Evolutionary conservation across 1,284 basidiomycete species (phyloP).

Genomic region (Lentinus polychrous): DNA sequence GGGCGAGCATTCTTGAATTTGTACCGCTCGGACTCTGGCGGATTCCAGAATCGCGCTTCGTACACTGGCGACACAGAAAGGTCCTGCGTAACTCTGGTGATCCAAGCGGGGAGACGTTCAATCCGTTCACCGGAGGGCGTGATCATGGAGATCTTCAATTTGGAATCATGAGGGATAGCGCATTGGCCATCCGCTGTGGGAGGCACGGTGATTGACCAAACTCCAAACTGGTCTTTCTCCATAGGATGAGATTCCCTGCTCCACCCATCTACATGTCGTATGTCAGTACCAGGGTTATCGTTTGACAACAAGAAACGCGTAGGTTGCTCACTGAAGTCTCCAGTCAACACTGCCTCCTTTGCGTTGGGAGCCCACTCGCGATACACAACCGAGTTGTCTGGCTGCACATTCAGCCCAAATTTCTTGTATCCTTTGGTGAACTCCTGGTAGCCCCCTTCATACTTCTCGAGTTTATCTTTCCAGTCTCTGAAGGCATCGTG

Average conservation of each 20-base stretch:
- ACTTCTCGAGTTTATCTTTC: conserved; percentile 64
- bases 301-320: background rate
- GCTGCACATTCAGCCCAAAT: conserved; percentile 76
- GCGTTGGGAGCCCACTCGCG: conserved; percentile 97
- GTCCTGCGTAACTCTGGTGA: conserved; percentile 92
- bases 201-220: conserved; percentile 88
- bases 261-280: conserved; percentile 70
- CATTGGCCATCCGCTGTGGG: conserved; percentile 62
- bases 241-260: conserved; percentile 79
- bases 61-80: conserved; percentile 85
- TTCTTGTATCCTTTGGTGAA: conserved; percentile 87
- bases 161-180: conserved; percentile 91
- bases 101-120: conserved; percentile 92
- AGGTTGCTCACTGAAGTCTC: conserved; percentile 85
- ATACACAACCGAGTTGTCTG: conserved; percentile 73
- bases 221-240: conserved; percentile 82
- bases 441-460: conserved; percentile 84
- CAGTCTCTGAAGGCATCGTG: conserved; percentile 69
- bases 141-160: conserved; percentile 92
- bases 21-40: conserved; percentile 66
- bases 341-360: conserved; percentile 76
- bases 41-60: conserved; percentile 99
- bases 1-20: conserved; percentile 78
- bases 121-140: conserved; percentile 71
- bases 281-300: background rate